These are phyloP conservation scores for Volvox carteri DNA, from an alignment of 163 green algal genomes.

Conservation along the genomic window DNA sequence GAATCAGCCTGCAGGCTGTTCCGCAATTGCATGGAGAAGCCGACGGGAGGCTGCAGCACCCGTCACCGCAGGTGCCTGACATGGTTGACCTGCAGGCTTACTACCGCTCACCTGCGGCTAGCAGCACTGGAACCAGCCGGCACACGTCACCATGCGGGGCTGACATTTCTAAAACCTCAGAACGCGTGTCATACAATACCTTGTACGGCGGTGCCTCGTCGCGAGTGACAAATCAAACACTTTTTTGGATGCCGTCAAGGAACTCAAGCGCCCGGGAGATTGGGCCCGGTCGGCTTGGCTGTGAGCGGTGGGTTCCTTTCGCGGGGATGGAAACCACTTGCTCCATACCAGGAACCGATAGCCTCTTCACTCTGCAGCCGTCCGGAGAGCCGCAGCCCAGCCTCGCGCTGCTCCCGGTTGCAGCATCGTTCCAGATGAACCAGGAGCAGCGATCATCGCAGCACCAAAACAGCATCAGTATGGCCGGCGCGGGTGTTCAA, in stretches of 20 bases:
- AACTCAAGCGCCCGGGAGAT: background rate
- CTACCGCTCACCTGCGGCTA: constrained; percentile 5
- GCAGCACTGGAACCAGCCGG: background rate
- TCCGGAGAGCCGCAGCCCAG: constrained; percentile 17
- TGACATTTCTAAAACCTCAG: background rate
- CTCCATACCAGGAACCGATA: constrained; percentile 25
- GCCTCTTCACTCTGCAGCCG: constrained; percentile 36
- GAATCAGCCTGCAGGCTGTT: background rate
- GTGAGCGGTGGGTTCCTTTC: background rate
- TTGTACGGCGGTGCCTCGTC: background rate
- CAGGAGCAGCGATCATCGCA: background rate
- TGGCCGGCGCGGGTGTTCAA: too few relatives aligned
- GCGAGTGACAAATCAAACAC: too few relatives aligned
- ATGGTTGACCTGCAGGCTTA: constrained; percentile 38
- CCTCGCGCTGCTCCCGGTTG: background rate
- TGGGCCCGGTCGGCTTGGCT: background rate
- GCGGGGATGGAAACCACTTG: background rate
- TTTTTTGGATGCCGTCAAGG: background rate
- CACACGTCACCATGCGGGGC: constrained; percentile 18
- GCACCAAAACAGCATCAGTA: too few relatives aligned
- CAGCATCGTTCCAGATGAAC: background rate
- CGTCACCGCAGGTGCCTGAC: background rate
- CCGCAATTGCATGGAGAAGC: too few relatives aligned
- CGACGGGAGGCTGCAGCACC: too few relatives aligned
- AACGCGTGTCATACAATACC: constrained; percentile 21